Base-by-base conservation (phyloP, 441 rosid genomes). In the Metrosideros polymorpha region DNA sequence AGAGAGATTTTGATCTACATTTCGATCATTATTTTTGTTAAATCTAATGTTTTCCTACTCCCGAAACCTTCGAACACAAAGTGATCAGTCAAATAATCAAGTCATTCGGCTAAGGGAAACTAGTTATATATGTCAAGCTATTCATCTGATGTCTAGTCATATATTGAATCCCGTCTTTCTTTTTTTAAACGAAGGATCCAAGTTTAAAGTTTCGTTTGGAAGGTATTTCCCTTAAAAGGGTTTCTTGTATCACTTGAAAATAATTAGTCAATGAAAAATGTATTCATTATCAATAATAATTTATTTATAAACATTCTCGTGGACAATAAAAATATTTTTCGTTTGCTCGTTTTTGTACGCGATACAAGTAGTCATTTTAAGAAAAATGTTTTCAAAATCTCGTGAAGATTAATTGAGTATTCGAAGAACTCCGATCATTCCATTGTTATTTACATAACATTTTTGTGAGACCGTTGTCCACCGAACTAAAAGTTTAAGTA, bases 61-160 rank as follows among this genome's bases (percentile, higher is more conserved):
- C 3, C 0, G 0, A 32, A 50, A 63, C 43, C 76, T 32, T 63
- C 2, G 1, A 18, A 9, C 35, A 12, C 25, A 0, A 32, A 0
- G 18, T 32, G 32, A 61, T 30, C 3, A 1, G 9, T 59, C 0
- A 1, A 59, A 29, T 59, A 14, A 14, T 29, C 29, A 14, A 29
- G 22, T 29, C 19, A 2, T 29, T 59, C 6, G 39, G 32, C 19
- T 4, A 1, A 61, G 30, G 1, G 3, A 9, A 30, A 18, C 25
- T 63, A 63, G 3, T 30, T 17, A 2, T 19, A 6, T 63, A 6
- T 30, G 43, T 63, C 43, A 1, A 30, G 1, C 13, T 30, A 63
- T 63, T 39, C 2, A 1, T 63, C 1, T 1, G 2, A 63, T 63
- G 9, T 63, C 76, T 3, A 18, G 25, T 63, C 25, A 4, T 63